phyloP scores from a whole-genome alignment of 2,329 filamentous ascomycete genomes.

The Fusarium floridanum region DNA sequence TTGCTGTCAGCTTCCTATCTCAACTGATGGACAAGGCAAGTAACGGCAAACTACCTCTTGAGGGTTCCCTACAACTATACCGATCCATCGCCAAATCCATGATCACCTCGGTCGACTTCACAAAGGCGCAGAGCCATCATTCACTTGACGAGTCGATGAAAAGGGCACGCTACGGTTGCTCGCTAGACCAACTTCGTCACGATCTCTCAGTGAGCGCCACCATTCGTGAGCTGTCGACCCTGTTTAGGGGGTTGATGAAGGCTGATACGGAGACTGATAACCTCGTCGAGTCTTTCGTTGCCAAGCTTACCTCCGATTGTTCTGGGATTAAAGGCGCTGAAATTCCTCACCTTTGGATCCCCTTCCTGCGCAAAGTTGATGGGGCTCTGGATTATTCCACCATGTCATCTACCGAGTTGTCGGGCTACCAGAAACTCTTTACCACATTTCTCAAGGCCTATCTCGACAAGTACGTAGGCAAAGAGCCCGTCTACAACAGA shows the following conservation, averaged over 20 bases:
- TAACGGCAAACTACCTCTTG: not conserved
- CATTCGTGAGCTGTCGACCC: not conserved
- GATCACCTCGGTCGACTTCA: constrained; percentile 15
- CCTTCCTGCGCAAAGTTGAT: constrained; percentile 44
- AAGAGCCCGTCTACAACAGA: constrained; percentile 15
- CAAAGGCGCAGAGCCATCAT: not conserved
- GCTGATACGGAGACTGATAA: constrained; percentile 4
- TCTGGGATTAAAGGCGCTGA: constrained; percentile 22
- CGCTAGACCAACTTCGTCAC: not conserved
- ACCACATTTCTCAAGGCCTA: constrained; percentile 39
- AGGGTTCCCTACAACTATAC: constrained; percentile 8
- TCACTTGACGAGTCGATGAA: not conserved
- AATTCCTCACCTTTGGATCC: constrained; percentile 48
- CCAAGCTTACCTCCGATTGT: constrained; percentile 33
- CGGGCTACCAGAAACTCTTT: constrained; percentile 44
- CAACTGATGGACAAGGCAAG: not conserved
- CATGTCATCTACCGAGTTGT: constrained; percentile 14
- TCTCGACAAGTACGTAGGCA: constrained; percentile 39
- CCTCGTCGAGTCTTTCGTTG: constrained; percentile 33
- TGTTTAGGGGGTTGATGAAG: not conserved
- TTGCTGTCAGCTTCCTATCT: constrained; percentile 22
- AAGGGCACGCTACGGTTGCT: not conserved
- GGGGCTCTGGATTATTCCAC: constrained; percentile 16
- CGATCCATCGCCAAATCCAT: constrained; percentile 8
- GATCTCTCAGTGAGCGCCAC: not conserved